Conservation (phyloP, 192 early-diverging fungal species). For the Lobosporangium transversale region DNA sequence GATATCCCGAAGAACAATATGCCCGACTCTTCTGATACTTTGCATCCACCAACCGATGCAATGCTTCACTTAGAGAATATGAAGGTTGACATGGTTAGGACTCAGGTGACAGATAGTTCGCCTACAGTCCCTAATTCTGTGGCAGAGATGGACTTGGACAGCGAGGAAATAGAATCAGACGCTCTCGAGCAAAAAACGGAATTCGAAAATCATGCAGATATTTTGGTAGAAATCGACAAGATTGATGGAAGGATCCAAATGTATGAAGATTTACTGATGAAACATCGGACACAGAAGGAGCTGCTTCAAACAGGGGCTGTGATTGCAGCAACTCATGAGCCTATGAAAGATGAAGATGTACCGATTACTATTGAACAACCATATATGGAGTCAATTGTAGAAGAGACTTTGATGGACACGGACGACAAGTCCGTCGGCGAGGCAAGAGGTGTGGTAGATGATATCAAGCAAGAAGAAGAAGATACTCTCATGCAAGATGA, state of each 20-base stretch:
- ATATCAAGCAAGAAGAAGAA: neutral
- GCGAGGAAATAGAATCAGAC: too few species aligned
- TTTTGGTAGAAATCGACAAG: constrained; percentile 40
- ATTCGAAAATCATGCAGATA: constrained; percentile 38
- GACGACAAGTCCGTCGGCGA: neutral
- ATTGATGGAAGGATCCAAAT: constrained; percentile 35
- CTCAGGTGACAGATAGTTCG: too few species aligned
- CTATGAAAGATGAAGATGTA: too few species aligned
- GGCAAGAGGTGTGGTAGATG: too few species aligned
- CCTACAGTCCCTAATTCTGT: too few species aligned
- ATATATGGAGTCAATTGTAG: neutral
- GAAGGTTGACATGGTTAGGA: too few species aligned
- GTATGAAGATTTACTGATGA: constrained; percentile 20
- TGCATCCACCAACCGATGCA: too few species aligned
- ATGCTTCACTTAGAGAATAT: too few species aligned
- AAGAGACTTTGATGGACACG: constrained; percentile 6
- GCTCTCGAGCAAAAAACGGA: neutral
- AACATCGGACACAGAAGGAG: constrained; percentile 18
- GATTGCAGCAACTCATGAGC: neutral
- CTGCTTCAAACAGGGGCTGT: neutral
- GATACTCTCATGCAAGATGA: constrained; percentile 1
- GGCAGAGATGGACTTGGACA: too few species aligned
- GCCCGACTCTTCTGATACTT: too few species aligned
- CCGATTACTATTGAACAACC: constrained; percentile 15
- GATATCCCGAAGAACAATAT: too few species aligned